Evolutionary conservation across 108 stramenopile genomes (phyloP), one percentile per base, ranked within the genome.

Genomic region (Conticribra guillardii): DNA sequence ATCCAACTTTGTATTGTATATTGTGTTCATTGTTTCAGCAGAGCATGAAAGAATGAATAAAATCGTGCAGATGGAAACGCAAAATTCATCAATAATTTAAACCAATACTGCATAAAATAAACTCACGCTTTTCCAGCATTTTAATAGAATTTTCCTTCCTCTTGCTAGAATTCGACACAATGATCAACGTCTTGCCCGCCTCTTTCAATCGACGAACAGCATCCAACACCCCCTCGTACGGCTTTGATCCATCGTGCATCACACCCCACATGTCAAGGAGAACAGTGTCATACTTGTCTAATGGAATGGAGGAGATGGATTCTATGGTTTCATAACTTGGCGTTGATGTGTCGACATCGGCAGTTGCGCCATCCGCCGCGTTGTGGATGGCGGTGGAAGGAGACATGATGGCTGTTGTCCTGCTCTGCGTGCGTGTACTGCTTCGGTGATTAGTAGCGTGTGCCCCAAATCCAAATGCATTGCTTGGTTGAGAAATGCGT

Each of bases 211-310:
- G 48, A 11, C 69, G 30, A 16, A 96, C 66, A n/a, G 81, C 76
- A 27, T 93, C 86, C 53, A 93, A 58, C 0, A 93, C 94, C 0
- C 93, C 93, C 5, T 87, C 87, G 51, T 97, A 97, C 8, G 93
- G 72, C 22, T 28, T 56, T 46, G 56, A 62, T 7, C 97, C 97
- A 67, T 97, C 86, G 67, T 97, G 97, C 87, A 97, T 81, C 1
- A 96, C 95, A 3, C 69, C 69, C 94, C 94, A 97, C 89, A 96
- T 95, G 64, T 97, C 96, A 27, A 97, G 59, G 0, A 97, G 66
- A 54, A 94, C 93, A 4, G 87, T 76, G 68, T 96, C 94, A 65
- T 95, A 41, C 5, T 41, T 11, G 11, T 41, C 37, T 41, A 41
- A 11, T 11, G 37, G 37, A 11, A 41, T 5, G 8, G 37, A 41